Conservation (phyloP, 2,329 filamentous ascomycete species). For the Chrysosporium queenslandicum region DNA sequence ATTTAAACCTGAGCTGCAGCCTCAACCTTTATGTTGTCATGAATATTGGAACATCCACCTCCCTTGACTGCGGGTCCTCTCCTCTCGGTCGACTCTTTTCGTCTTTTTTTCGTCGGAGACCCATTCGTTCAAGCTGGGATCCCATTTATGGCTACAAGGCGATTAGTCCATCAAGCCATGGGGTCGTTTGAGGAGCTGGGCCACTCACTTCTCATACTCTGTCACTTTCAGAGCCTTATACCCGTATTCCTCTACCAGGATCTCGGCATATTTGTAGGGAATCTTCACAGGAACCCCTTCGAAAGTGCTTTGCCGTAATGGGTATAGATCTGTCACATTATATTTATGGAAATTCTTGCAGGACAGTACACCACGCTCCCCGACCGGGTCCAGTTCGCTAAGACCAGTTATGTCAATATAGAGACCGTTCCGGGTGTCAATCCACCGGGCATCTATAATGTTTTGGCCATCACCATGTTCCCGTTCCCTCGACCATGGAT, state of each 20-base stretch:
- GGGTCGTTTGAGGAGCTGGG: neutral
- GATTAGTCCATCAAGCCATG: no score
- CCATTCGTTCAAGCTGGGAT: constrained; percentile 27
- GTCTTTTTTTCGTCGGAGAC: constrained; percentile 20
- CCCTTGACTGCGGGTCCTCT: constrained; percentile 11
- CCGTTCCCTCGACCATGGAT: constrained; percentile 56
- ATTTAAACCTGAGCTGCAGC: neutral
- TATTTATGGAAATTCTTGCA: constrained; percentile 77
- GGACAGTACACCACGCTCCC: constrained; percentile 56
- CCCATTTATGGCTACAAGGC: constrained; percentile 31
- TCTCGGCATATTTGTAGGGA: constrained; percentile 42
- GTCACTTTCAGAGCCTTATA: constrained; percentile 27
- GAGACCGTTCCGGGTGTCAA: constrained; percentile 63
- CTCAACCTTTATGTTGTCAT: neutral
- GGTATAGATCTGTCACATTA: constrained; percentile 60
- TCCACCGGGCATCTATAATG: constrained; percentile 76
- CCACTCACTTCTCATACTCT: constrained; percentile 30
- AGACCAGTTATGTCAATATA: constrained; percentile 78
- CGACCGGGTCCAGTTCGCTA: constrained; percentile 53
- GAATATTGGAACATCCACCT: neutral
- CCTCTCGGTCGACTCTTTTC: constrained; percentile 2
- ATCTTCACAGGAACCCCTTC: constrained; percentile 62
- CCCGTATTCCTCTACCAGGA: constrained; percentile 34
- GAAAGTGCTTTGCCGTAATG: constrained; percentile 62
- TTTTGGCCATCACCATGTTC: constrained; percentile 59